Evolutionary conservation across 768 basidiomycete genomes (phyloP).

Genomic region (Pleurotus pulmonarius): DNA sequence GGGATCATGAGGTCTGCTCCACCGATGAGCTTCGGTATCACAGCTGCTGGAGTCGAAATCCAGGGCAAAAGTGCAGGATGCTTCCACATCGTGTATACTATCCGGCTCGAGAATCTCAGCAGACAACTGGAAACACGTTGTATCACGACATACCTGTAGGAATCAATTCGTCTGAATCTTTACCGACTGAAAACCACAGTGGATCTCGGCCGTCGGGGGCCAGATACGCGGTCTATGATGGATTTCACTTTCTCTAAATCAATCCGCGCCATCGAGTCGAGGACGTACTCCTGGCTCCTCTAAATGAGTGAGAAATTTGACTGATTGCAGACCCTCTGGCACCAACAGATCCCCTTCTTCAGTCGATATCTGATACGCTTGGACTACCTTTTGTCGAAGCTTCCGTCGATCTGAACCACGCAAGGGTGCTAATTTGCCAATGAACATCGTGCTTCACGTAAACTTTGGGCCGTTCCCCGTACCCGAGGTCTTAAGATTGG

Average conservation of each 20-base stretch:
- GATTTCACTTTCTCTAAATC: not conserved
- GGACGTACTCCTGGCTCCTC: conserved; percentile 61
- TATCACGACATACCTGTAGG: conserved; percentile 40
- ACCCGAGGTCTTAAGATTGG: conserved; percentile 61
- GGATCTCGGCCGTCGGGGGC: conserved; percentile 60
- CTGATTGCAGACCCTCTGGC: conserved; percentile 65
- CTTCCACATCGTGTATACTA: conserved; percentile 78
- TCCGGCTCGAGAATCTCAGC: too few relatives aligned
- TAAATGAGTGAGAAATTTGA: conserved; percentile 65
- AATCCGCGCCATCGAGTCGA: not conserved
- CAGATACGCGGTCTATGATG: conserved; percentile 57
- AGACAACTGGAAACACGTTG: too few relatives aligned
- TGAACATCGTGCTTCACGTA: not conserved
- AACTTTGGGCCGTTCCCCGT: not conserved
- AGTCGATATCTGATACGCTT: conserved; percentile 37
- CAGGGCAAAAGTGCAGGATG: conserved; percentile 62
- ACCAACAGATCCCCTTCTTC: conserved; percentile 67
- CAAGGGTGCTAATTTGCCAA: conserved; percentile 46
- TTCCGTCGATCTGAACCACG: conserved; percentile 73
- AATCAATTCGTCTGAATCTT: conserved; percentile 61
- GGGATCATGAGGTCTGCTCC: conserved; percentile 92
- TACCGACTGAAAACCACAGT: conserved; percentile 75
- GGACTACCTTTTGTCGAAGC: conserved; percentile 41
- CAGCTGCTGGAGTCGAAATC: conserved; percentile 66
- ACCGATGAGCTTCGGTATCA: conserved; percentile 65